phyloP scores from a whole-genome alignment of 2,329 filamentous ascomycete genomes.

The Huntiella bhutanensis region DNA sequence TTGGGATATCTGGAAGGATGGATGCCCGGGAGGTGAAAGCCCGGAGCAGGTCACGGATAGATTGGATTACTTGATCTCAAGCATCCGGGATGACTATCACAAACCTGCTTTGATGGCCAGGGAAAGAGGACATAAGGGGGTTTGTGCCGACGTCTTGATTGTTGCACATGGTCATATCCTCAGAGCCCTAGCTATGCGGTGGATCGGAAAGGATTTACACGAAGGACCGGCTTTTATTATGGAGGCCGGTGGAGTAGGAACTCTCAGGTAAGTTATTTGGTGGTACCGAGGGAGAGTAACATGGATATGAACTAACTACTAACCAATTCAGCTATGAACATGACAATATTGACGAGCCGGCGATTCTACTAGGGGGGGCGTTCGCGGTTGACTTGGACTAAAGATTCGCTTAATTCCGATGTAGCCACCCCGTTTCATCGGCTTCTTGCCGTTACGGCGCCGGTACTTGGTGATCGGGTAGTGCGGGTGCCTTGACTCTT shows the following conservation, averaged over 20 bases:
- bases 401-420: neutral
- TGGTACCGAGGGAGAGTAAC: constrained; percentile 65
- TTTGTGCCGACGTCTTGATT: constrained; percentile 28
- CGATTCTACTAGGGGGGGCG: constrained; percentile 56
- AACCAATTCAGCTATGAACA: constrained; percentile 49
- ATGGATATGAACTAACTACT: constrained; percentile 30
- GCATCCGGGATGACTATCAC: constrained; percentile 52
- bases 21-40: constrained; percentile 65
- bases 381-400: constrained; percentile 31
- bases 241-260: constrained; percentile 75
- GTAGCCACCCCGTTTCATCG: too few relatives aligned
- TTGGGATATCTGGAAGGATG: constrained; percentile 85
- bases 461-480: too few relatives aligned
- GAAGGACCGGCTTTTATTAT: constrained; percentile 64
- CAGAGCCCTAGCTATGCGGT: constrained; percentile 71
- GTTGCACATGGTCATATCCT: constrained; percentile 86
- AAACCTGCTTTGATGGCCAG: constrained; percentile 30
- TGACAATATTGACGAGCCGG: constrained; percentile 57
- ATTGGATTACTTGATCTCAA: constrained; percentile 55
- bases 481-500: too few relatives aligned
- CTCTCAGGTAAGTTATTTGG: constrained; percentile 39
- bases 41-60: constrained; percentile 54
- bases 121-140: neutral
- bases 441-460: too few relatives aligned
- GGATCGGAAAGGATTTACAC: constrained; percentile 54